Conservation (phyloP, 73 alveolate genomes). For the Uronychia binucleata region DNA sequence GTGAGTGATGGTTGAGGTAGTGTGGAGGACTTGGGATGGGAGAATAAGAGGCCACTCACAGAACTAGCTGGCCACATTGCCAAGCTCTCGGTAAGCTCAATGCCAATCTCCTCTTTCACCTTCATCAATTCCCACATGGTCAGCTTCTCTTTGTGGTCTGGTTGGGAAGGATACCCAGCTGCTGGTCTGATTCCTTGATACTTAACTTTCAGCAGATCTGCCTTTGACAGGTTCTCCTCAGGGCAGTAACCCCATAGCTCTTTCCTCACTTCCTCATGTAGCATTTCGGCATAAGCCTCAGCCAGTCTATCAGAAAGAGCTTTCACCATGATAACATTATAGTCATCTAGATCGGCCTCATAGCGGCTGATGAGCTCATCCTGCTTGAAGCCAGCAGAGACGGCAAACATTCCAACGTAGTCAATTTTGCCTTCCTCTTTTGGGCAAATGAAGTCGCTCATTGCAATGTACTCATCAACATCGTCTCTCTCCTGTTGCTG, state of each 20-base stretch:
- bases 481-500: slow-evolving; percentile 76
- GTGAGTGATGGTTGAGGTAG: no score
- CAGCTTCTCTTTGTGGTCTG: slow-evolving; percentile 88
- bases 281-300: slow-evolving; percentile 90
- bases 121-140: slow-evolving; percentile 68
- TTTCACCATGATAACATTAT: slow-evolving; percentile 68
- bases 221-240: slow-evolving; percentile 60
- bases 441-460: slow-evolving; percentile 82
- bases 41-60: slow-evolving; percentile 71
- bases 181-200: slow-evolving; percentile 93
- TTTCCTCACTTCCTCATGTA: slow-evolving; percentile 80
- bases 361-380: slow-evolving; percentile 66
- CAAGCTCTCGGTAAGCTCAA: slow-evolving; percentile 63
- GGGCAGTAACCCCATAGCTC: slow-evolving; percentile 77
- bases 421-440: slow-evolving; percentile 59
- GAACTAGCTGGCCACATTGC: slow-evolving; percentile 85
- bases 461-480: slow-evolving; percentile 60
- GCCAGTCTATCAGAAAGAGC: slow-evolving; percentile 90
- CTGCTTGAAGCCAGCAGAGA: slow-evolving; percentile 82
- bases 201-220: slow-evolving; percentile 76
- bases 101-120: slow-evolving; percentile 56
- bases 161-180: slow-evolving; percentile 92
- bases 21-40: slow-evolving; percentile 54
- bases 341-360: slow-evolving; percentile 78
- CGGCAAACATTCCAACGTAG: slow-evolving; percentile 88